Conservation (phyloP, 306 rosid species). For the Argentina anserina region DNA sequence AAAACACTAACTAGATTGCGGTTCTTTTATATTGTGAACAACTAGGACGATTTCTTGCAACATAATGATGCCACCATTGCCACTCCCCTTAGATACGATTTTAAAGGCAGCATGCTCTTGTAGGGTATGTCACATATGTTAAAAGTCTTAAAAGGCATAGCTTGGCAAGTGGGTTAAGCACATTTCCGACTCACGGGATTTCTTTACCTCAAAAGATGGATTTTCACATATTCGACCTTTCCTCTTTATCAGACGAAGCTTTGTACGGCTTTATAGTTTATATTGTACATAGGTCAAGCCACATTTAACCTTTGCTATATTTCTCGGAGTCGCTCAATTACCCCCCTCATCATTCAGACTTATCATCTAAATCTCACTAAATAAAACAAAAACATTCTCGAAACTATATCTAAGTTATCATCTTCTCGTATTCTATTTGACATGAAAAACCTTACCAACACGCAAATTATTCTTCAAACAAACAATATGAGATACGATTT, state of each 20-base stretch:
- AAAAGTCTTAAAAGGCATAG: conserved; percentile 1
- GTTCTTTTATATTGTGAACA: background rate
- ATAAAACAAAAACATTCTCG: too few species aligned
- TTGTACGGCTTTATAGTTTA: background rate
- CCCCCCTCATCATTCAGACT: too few species aligned
- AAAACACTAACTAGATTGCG: background rate
- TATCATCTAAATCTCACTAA: too few species aligned
- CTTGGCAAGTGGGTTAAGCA: conserved; percentile 33
- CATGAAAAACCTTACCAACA: too few species aligned
- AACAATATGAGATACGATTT: too few species aligned
- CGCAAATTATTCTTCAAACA: too few species aligned
- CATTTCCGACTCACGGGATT: conserved; percentile 7
- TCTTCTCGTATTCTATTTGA: too few species aligned
- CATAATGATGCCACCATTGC: background rate
- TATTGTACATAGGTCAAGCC: background rate
- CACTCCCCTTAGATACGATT: background rate
- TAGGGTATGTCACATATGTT: conserved; percentile 4
- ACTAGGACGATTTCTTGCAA: background rate
- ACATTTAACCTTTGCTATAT: background rate
- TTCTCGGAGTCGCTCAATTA: too few species aligned
- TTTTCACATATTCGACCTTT: background rate
- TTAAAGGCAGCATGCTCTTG: conserved; percentile 13
- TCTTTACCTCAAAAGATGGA: background rate
- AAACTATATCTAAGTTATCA: too few species aligned
- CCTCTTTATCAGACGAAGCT: background rate